These are phyloP conservation scores for Heterobasidion occidentale DNA, from an alignment of 1,284 basidiomycete species.

Conservation along the genomic window DNA sequence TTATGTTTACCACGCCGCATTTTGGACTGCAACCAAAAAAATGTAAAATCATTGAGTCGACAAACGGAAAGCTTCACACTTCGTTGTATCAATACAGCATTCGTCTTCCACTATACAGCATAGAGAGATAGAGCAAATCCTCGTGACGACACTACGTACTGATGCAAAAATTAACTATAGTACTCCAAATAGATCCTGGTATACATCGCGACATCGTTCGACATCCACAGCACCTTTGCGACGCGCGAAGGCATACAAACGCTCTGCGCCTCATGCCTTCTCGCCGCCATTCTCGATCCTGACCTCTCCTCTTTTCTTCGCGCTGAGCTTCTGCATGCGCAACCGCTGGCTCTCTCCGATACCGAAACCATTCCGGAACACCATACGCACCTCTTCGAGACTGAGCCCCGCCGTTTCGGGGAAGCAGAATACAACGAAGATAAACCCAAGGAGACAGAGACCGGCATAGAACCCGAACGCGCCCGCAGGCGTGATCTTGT, in stretches of 20 bases:
- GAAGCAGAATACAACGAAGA: constrained; percentile 66
- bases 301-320: background rate
- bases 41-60: background rate
- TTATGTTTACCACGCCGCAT: constrained; percentile 79
- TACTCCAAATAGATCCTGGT: background rate
- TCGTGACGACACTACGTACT: background rate
- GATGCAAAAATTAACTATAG: background rate
- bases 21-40: constrained; percentile 77
- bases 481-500: constrained; percentile 66
- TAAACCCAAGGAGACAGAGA: constrained; percentile 61
- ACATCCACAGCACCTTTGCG: background rate
- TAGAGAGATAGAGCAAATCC: background rate
- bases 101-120: background rate
- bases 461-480: constrained; percentile 79
- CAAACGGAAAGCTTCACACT: background rate
- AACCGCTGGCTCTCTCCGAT: constrained; percentile 44
- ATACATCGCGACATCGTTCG: background rate
- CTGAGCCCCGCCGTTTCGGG: constrained; percentile 73
- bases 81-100: background rate
- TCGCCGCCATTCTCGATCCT: background rate
- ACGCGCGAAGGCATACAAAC: background rate
- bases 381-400: constrained; percentile 65
- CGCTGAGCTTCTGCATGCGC: constrained; percentile 20
- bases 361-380: constrained; percentile 54
- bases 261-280: background rate